A percentile compares a stretch with the other conserved stretches of the same genome.
These are phyloP conservation scores for Calamus simplicifolius DNA, from an alignment of 176 grass and related monocot genomes.

Conservation along the genomic window DNA sequence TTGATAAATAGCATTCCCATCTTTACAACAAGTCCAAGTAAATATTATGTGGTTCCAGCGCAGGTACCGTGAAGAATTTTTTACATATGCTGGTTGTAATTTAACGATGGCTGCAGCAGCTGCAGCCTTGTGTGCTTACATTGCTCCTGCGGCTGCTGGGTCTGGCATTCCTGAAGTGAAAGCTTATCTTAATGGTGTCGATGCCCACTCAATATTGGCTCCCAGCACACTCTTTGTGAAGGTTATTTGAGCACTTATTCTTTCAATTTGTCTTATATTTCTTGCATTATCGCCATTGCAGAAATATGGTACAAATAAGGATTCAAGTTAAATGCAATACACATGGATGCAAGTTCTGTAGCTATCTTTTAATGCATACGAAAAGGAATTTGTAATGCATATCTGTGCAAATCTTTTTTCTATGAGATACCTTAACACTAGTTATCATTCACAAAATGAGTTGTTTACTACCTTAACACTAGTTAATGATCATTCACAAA, in stretches of 20 bases:
- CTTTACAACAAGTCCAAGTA: not conserved
- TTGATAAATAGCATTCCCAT: not conserved
- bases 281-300: too few species aligned
- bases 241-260: slow-evolving; percentile 6
- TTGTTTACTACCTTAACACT: too few species aligned
- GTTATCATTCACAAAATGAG: too few species aligned
- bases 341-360: too few species aligned
- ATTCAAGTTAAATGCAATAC: too few species aligned
- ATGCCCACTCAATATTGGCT: slow-evolving; percentile 50
- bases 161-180: slow-evolving; percentile 76
- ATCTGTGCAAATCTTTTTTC: too few species aligned
- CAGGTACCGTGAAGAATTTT: slow-evolving; percentile 40
- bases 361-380: too few species aligned
- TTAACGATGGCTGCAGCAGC: slow-evolving; percentile 24
- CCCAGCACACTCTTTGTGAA: slow-evolving; percentile 64
- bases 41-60: not conserved
- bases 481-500: too few species aligned
- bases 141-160: slow-evolving; percentile 48
- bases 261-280: not conserved
- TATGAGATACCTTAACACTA: too few species aligned
- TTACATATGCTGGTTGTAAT: slow-evolving; percentile 33
- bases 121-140: slow-evolving; percentile 48
- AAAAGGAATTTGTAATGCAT: too few species aligned
- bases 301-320: too few species aligned
- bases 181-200: slow-evolving; percentile 63